These are phyloP conservation scores for Nakataea oryzae DNA, from an alignment of 2,329 filamentous ascomycete genomes.

Conservation along the genomic window DNA sequence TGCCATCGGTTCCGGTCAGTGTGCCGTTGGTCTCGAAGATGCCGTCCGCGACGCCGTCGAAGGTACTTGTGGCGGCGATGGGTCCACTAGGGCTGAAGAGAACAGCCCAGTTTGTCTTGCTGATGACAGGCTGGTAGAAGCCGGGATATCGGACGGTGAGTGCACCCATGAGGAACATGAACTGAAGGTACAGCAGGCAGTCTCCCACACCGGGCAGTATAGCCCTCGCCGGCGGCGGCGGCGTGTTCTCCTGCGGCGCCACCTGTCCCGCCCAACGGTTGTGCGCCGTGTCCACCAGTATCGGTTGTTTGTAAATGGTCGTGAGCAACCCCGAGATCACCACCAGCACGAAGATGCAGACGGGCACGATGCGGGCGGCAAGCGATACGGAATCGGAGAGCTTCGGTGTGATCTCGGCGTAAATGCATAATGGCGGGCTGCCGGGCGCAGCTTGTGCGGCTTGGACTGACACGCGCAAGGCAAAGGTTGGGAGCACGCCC, in stretches of 20 bases:
- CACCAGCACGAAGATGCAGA: background rate
- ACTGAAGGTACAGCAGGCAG: constrained; percentile 68
- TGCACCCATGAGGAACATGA: constrained; percentile 59
- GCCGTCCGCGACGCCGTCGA: constrained; percentile 31
- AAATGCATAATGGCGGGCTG: background rate
- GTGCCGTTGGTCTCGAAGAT: constrained; percentile 59
- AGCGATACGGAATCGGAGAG: background rate
- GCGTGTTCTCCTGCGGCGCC: background rate
- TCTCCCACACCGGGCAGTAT: constrained; percentile 37
- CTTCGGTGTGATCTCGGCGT: background rate
- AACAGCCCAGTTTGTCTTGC: constrained; percentile 55
- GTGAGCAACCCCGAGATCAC: background rate
- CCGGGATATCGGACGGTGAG: constrained; percentile 64
- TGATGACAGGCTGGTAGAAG: constrained; percentile 61
- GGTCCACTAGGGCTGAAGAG: constrained; percentile 43
- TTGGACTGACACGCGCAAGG: background rate
- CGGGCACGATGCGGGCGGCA: background rate
- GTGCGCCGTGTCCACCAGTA: background rate
- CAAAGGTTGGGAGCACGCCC: background rate
- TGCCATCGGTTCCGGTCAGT: constrained; percentile 40
- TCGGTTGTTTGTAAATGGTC: background rate
- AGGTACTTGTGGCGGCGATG: constrained; percentile 12
- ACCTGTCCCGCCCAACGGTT: background rate
- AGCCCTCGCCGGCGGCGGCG: background rate
- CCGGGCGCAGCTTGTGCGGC: background rate